Conservation (phyloP, 169 alveolate species). For the Plasmodium billcollinsi region DNA sequence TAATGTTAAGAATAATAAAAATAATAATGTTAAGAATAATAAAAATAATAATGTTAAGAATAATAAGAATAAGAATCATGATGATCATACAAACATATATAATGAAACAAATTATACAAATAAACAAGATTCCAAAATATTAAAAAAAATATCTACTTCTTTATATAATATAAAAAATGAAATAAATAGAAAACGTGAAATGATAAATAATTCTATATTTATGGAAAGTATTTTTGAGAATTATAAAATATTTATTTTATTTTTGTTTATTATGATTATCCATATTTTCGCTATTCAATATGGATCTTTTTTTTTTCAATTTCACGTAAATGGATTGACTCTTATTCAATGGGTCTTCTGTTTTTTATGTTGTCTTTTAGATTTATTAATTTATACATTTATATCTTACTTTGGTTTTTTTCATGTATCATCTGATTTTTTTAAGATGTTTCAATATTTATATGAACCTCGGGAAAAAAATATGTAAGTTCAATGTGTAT, state of each 20-base stretch:
- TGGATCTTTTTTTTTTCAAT: constrained; percentile 57
- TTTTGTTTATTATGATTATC: constrained; percentile 7
- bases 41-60: too few relatives aligned
- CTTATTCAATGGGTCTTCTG: constrained; percentile 40
- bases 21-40: too few relatives aligned
- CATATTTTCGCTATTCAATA: constrained; percentile 41
- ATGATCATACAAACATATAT: too few relatives aligned
- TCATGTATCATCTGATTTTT: constrained; percentile 10
- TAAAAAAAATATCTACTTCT: too few relatives aligned
- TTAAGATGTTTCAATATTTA: constrained; percentile 24
- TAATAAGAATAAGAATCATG: too few relatives aligned
- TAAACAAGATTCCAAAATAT: too few relatives aligned
- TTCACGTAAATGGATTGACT: constrained; percentile 61
- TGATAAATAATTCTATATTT: constrained; percentile 3
- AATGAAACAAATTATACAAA: too few relatives aligned
- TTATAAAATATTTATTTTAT: constrained; percentile 22
- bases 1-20: too few relatives aligned
- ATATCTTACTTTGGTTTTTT: constrained; percentile 17
- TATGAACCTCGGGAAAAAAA: constrained; percentile 33
- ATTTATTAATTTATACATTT: constrained; percentile 17
- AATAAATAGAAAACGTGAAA: not conserved
- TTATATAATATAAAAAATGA: too few relatives aligned
- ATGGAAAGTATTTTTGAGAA: constrained; percentile 21
- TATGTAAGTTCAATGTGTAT: constrained; percentile 22
- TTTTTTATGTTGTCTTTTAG: constrained; percentile 37